These are phyloP conservation scores for Phytophthora boehmeriae DNA, from an alignment of 352 stramenopile genomes.

Conservation along the genomic window DNA sequence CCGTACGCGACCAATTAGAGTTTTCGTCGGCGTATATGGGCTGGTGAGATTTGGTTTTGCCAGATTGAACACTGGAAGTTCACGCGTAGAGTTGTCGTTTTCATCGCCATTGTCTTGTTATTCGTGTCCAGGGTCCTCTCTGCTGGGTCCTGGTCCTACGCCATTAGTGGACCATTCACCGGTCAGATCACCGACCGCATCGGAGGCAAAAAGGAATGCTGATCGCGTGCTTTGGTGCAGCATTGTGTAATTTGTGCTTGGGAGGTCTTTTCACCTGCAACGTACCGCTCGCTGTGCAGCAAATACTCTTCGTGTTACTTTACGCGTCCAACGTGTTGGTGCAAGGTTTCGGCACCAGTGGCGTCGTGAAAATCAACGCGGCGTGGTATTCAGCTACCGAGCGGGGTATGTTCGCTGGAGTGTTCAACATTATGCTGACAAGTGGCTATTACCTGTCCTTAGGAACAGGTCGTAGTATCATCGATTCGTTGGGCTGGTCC, in stretches of 20 bases:
- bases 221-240: conserved; percentile 52
- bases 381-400: conserved; percentile 64
- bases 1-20: conserved; percentile 47
- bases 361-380: conserved; percentile 76
- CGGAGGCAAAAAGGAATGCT: conserved; percentile 68
- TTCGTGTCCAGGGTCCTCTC: conserved; percentile 47
- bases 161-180: conserved; percentile 55
- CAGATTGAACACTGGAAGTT: not conserved
- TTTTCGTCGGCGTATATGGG: conserved; percentile 68
- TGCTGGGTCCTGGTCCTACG: conserved; percentile 63
- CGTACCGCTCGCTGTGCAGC: conserved; percentile 28
- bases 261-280: conserved; percentile 51
- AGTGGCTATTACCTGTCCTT: conserved; percentile 69
- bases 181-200: conserved; percentile 68
- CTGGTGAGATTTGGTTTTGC: conserved; percentile 33
- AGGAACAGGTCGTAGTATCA: conserved; percentile 58
- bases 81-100: not conserved
- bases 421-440: conserved; percentile 80
- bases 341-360: conserved; percentile 70
- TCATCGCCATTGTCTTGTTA: not conserved
- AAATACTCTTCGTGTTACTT: conserved; percentile 52
- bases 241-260: conserved; percentile 59
- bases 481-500: conserved; percentile 52
- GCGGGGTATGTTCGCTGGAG: conserved; percentile 60
- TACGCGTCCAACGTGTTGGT: conserved; percentile 67